Evolutionary conservation across 2,329 filamentous ascomycete genomes (phyloP).

Genomic region (Penicillium sclerotigenum): DNA sequence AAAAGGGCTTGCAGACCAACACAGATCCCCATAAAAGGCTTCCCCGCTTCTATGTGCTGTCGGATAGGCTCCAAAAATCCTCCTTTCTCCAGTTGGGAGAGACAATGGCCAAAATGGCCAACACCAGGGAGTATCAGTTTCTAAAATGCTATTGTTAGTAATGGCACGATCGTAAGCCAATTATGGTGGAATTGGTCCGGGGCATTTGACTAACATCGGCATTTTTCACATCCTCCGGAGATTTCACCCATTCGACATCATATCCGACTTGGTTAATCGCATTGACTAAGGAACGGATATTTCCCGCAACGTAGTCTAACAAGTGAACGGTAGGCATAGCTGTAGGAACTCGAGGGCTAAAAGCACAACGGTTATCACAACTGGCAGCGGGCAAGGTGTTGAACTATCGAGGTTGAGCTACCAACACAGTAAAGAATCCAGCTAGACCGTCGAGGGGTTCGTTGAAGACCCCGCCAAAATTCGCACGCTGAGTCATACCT

Average conservation of each 20-base stretch:
- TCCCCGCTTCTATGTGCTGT: conserved; percentile 81
- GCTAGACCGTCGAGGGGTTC: background rate
- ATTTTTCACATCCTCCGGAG: conserved; percentile 75
- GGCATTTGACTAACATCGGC: conserved; percentile 65
- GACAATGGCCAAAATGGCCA: conserved; percentile 95
- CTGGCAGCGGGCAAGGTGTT: background rate
- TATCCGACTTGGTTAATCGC: conserved; percentile 96
- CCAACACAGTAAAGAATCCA: background rate
- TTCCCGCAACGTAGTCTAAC: conserved; percentile 89
- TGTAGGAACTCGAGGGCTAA: background rate
- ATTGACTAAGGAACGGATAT: conserved; percentile 93
- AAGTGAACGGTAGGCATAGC: conserved; percentile 50
- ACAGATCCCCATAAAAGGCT: conserved; percentile 97
- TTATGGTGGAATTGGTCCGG: background rate
- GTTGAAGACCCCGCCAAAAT: conserved; percentile 17
- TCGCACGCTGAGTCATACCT: conserved; percentile 25
- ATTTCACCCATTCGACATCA: conserved; percentile 84
- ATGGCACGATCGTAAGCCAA: background rate
- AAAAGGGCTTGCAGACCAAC: conserved; percentile 92
- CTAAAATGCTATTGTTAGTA: conserved; percentile 45
- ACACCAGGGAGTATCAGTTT: conserved; percentile 95
- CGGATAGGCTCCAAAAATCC: conserved; percentile 81
- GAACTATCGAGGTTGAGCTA: conserved; percentile 10
- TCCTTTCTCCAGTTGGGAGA: conserved; percentile 75
- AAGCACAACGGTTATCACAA: background rate